Conservation (phyloP, 148 eudicot genomes). For the Dianthus caryophyllus region DNA sequence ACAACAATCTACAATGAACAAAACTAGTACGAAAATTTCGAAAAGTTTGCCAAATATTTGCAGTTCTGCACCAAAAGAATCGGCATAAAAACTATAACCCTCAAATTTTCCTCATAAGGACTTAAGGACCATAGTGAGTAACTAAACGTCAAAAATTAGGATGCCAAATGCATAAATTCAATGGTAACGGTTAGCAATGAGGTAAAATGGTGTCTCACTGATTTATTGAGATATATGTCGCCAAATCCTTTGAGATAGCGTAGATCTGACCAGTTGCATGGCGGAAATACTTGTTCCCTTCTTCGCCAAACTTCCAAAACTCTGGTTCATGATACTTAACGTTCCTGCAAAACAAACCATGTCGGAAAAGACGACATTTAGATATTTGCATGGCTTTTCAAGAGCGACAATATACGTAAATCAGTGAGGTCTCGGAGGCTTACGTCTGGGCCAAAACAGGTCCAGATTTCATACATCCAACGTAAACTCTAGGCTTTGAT, state of each 20-base stretch:
- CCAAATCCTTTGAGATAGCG: conserved; percentile 90
- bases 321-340: conserved; percentile 96
- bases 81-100: too few relatives aligned
- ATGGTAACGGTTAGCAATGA: not conserved
- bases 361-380: not conserved
- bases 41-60: too few relatives aligned
- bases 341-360: conserved; percentile 40
- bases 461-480: conserved; percentile 99
- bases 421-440: conserved; percentile 17
- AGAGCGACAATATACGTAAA: not conserved
- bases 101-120: too few relatives aligned
- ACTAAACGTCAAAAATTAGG: not conserved
- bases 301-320: conserved; percentile 96
- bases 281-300: conserved; percentile 89
- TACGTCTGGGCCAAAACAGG: conserved; percentile 91
- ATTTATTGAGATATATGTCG: conserved; percentile 81
- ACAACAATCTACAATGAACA: not conserved
- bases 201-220: conserved; percentile 46
- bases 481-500: conserved; percentile 79
- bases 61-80: too few relatives aligned
- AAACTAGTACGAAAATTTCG: too few relatives aligned
- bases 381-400: not conserved
- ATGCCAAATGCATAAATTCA: too few relatives aligned
- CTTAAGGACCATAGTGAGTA: too few relatives aligned
- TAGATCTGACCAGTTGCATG: conserved; percentile 98